Evolutionary conservation across 2,329 filamentous ascomycete species (phyloP), one percentile per base, ranked within the genome.

Genomic region (Penicillium brasilianum): DNA sequence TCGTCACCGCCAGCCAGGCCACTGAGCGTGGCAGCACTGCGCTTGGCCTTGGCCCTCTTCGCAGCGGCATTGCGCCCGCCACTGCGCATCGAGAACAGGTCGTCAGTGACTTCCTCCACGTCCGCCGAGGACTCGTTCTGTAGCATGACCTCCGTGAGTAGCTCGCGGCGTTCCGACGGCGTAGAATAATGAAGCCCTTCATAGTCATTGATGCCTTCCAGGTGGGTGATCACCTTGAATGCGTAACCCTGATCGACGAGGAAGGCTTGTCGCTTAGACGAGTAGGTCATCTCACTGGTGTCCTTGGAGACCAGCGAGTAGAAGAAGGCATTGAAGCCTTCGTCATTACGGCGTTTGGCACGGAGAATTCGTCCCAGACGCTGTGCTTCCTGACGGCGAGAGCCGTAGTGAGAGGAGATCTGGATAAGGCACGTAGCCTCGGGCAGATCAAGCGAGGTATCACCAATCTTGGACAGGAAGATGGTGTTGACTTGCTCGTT

Each of bases 301-400:
- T 99, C 95, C 76, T 98, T 98, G 6, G 92, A 96, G 3, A 99
- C 95, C 0, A 99, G 85, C 0, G 92, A 96, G 80, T 99, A 99
- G 82, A 99, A 99, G 78, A 98, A 99, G 0, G 95, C 95, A 74
- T 99, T 99, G 78, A 99, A 99, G 8, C 95, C 95, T 76, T 98
- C 95, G 69, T 99, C 95, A 70, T 97, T 98, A 74, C 95, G 87
- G 18, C 95, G 88, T 80, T 99, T 99, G 14, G 95, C 95, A 78
- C 95, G 87, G 3, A 99, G 86, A 70, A 99, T 98, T 55, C 95
- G 90, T 3, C 95, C 95, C 0, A 98, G 83, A 2, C 95, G 88
- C 75, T 98, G 95, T 0, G 95, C 95, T 80, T 99, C 95, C 77
- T 98, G 95, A 80, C 95, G 90, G 69, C 95, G 92, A 10, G 94